Percentiles rank a stretch among this genome's conserved stretches.
phyloP scores from a whole-genome alignment of 495 filamentous ascomycete genomes.

The Aspergillus carlsbadensis region DNA sequence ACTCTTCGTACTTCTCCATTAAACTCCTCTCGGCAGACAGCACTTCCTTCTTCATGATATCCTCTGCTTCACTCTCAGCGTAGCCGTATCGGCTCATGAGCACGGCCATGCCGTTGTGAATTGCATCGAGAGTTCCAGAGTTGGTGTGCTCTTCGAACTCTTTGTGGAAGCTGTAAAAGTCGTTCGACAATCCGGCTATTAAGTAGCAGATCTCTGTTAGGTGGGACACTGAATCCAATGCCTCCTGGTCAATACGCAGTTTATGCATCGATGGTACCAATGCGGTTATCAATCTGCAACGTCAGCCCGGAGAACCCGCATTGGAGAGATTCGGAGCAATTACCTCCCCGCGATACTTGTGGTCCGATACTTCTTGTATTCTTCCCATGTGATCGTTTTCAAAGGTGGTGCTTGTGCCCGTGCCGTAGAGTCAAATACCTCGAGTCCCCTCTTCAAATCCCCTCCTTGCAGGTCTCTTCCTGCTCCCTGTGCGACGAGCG shows the following conservation, averaged over 20 bases:
- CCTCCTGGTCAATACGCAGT: background rate
- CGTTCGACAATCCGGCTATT: constrained; percentile 1
- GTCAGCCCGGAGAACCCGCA: no score
- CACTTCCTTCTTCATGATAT: constrained; percentile 3
- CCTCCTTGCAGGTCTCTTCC: background rate
- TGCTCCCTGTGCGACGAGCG: background rate
- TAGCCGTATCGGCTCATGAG: constrained; percentile 12
- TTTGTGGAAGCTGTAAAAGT: constrained; percentile 7
- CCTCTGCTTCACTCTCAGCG: background rate
- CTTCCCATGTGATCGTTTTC: background rate
- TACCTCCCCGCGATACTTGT: background rate
- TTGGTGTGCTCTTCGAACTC: background rate
- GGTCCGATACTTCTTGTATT: background rate
- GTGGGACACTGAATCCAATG: background rate
- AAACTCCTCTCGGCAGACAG: background rate
- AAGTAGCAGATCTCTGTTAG: background rate
- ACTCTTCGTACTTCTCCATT: background rate
- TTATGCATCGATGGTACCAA: background rate
- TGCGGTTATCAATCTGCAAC: background rate
- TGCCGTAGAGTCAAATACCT: background rate
- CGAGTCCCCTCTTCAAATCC: background rate
- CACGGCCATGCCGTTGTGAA: constrained; percentile 3
- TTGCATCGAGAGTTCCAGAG: background rate
- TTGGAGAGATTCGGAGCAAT: no score
- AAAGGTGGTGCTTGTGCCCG: background rate